A percentile compares a stretch with the other conserved stretches of the same genome.
These are phyloP conservation scores for Coemansia brasiliensis DNA, from an alignment of 192 early-diverging fungal genomes.

Conservation along the genomic window DNA sequence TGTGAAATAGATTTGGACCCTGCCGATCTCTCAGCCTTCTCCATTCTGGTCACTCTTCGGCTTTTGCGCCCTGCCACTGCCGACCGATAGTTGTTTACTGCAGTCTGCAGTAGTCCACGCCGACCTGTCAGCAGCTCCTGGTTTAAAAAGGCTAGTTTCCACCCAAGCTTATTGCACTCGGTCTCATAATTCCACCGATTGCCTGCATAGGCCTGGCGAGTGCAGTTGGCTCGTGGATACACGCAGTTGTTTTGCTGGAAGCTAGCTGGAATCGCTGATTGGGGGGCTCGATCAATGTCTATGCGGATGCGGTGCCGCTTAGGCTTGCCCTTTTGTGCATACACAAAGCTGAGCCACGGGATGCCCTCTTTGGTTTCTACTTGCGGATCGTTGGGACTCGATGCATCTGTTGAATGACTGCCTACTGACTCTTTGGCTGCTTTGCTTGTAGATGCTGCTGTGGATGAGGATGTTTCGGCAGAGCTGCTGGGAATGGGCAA, in stretches of 20 bases:
- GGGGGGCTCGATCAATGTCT: conserved; percentile 64
- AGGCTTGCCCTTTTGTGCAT: conserved; percentile 61
- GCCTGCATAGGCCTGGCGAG: conserved; percentile 65
- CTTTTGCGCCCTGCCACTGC: conserved; percentile 69
- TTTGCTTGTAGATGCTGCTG: conserved; percentile 1
- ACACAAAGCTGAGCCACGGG: conserved; percentile 46
- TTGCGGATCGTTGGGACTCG: conserved; percentile 18
- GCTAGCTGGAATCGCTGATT: conserved; percentile 49
- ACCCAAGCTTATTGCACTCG: conserved; percentile 81
- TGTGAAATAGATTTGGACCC: neutral
- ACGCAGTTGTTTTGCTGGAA: conserved; percentile 79
- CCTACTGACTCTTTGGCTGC: neutral
- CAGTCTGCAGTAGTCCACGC: conserved; percentile 79
- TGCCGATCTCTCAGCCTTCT: conserved; percentile 57
- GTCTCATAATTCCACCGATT: conserved; percentile 85
- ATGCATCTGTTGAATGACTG: neutral
- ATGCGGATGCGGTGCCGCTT: conserved; percentile 67
- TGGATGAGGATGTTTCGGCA: neutral
- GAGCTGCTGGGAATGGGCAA: conserved; percentile 4
- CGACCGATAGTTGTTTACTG: conserved; percentile 80
- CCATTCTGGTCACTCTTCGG: conserved; percentile 70
- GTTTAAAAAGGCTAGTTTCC: conserved; percentile 83
- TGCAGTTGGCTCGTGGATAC: conserved; percentile 78
- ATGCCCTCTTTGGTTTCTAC: conserved; percentile 31
- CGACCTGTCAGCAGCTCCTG: conserved; percentile 61